Percentiles rank a stretch among this genome's conserved stretches.
Conservation (phyloP, 23 red algal species). For the Chondrus crispus region DNA sequence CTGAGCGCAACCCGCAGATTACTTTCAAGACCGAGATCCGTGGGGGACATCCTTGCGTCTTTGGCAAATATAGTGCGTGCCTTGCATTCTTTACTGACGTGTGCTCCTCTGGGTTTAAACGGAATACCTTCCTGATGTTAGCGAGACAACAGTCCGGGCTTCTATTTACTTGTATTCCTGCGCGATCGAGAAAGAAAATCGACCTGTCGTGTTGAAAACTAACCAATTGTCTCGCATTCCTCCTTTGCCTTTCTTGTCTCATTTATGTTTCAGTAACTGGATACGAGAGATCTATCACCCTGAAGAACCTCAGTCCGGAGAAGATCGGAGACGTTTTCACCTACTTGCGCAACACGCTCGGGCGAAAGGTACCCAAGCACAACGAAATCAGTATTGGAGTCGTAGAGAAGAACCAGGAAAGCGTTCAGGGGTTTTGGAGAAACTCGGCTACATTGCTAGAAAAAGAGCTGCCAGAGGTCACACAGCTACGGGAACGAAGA, state of each 20-base stretch:
- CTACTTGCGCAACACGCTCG: slow-evolving; percentile 49
- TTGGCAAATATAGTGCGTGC: slow-evolving; percentile 46
- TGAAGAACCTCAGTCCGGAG: slow-evolving; percentile 40
- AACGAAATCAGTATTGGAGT: slow-evolving; percentile 42
- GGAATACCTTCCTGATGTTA: no score
- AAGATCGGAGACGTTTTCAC: slow-evolving; percentile 20
- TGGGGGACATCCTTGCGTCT: slow-evolving; percentile 49
- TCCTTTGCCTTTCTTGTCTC: background rate
- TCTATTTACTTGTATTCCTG: no score
- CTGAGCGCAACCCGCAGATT: slow-evolving; percentile 53
- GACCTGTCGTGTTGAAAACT: no score
- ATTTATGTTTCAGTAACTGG: slow-evolving; percentile 22
- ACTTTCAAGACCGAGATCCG: slow-evolving; percentile 54
- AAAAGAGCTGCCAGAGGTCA: background rate
- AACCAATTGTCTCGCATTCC: no score
- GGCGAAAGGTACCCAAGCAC: slow-evolving; percentile 37
- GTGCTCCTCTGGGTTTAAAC: background rate
- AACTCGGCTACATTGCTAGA: background rate
- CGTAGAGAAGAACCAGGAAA: slow-evolving; percentile 30
- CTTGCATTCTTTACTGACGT: background rate
- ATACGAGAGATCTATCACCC: slow-evolving; percentile 27
- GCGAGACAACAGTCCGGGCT: no score
- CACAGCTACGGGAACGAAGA: slow-evolving; percentile 2
- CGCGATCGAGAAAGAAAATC: no score
- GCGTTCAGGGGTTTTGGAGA: slow-evolving; percentile 62